Evolutionary conservation across 768 basidiomycete species (phyloP).

Genomic region (Rhodosporidiobolus sp.): DNA sequence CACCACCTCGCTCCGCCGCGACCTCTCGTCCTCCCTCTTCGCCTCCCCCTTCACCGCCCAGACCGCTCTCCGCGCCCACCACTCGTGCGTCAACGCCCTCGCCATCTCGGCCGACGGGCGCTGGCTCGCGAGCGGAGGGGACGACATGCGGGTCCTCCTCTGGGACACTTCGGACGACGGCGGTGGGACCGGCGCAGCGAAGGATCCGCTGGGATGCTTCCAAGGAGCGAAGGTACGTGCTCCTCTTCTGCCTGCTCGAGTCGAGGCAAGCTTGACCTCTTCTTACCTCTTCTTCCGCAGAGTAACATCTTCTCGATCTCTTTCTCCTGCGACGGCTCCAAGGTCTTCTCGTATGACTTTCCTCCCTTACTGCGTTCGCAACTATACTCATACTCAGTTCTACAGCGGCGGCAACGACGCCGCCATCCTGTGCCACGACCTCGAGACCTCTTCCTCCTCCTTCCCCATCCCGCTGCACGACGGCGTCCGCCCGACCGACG

Average conservation of each 20-base stretch:
- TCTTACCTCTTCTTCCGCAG: neutral
- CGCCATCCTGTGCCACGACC: conserved; percentile 25
- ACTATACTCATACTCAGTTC: neutral
- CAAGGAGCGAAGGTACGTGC: conserved; percentile 10
- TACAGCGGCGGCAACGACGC: conserved; percentile 22
- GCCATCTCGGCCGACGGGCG: conserved; percentile 12
- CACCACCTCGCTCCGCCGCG: neutral
- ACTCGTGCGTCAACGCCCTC: conserved; percentile 35
- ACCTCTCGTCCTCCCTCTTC: neutral
- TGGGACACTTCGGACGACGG: conserved; percentile 13
- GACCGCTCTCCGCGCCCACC: conserved; percentile 15
- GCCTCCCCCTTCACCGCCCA: neutral
- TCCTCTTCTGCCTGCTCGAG: neutral
- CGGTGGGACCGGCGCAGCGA: neutral
- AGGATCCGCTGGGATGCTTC: conserved; percentile 16
- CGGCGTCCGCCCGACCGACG: neutral
- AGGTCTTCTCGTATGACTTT: conserved; percentile 10
- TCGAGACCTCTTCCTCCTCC: conserved; percentile 17
- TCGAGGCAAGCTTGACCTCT: neutral
- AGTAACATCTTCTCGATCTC: conserved; percentile 32
- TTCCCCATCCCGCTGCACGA: neutral
- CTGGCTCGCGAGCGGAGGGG: conserved; percentile 33
- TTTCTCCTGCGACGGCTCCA: conserved; percentile 3
- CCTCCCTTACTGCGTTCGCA: neutral
- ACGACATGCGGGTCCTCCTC: conserved; percentile 31